Evolutionary conservation across 192 early-diverging fungal species (phyloP), one percentile per base, ranked within the genome.

Genomic region (Spinellus fusiger): DNA sequence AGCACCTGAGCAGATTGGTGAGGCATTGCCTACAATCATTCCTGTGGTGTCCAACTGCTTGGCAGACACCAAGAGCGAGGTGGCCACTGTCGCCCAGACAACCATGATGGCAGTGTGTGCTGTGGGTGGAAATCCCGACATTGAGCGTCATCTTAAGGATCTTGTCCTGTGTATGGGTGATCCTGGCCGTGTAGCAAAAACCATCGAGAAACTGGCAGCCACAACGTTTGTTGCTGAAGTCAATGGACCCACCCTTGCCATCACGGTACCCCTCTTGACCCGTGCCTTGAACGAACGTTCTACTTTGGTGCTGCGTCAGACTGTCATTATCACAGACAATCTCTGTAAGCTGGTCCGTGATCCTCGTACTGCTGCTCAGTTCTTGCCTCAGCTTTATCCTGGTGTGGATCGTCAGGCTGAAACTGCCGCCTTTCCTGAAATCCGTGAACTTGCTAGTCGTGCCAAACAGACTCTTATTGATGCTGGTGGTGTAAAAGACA

Each of bases 311-410:
- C 70, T 86, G 15, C 88, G 89, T 65, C 84, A 86, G 65, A 83
- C 82, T 26, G 77, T 80, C 53, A 85, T 92, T 66, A 88, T 92
- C 65, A 87, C 89, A 50, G 86, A 90, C 77, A 92, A 92, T 72
- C 81, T 92, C 72, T 90, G 88, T 73, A 92, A 90, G 74, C 78
- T 92, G 15, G 88, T 92, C 65, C 84, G 87, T 69, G 83, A 92
- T 72, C 88, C 89, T n/a, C 77, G 80, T 54, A 85, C 87, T 54
- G 86, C 86, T 61, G 80, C 82, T 54, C 87, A 86, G 49, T 92
- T 92, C 78, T 66, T 92, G 61, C 87, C 87, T 22, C 67, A 81
- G 16, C 70, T 92, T 15, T 74, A 86, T 52, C 89, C 89, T 31
- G 85, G 85, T 73, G 58, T 92, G 59, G 87, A 90, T 13, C 81